These are phyloP conservation scores for Asterochloris sp. DNA, from an alignment of 139 green algal species.

Conservation along the genomic window DNA sequence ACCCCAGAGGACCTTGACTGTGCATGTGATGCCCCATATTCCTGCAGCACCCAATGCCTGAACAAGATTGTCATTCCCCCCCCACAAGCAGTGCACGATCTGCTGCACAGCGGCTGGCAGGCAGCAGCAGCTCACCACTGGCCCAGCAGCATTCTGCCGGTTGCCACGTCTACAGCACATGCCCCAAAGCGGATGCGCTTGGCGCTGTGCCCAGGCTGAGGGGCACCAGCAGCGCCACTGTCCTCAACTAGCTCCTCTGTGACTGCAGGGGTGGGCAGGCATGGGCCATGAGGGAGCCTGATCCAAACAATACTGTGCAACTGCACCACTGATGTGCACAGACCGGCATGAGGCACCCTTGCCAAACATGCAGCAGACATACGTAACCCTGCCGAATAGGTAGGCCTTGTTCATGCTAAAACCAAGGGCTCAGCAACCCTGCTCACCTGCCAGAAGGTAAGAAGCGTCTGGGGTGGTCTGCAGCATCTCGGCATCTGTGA, in stretches of 20 bases:
- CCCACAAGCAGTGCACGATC: no score
- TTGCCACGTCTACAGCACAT: slow-evolving; percentile 72
- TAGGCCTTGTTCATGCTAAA: no score
- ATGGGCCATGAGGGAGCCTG: not conserved
- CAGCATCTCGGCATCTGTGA: slow-evolving; percentile 92
- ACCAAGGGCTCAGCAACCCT: slow-evolving; percentile 23
- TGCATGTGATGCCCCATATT: no score
- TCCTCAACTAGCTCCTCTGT: not conserved
- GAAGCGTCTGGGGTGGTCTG: slow-evolving; percentile 50
- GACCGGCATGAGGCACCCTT: no score
- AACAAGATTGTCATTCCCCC: no score
- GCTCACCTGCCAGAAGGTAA: slow-evolving; percentile 47
- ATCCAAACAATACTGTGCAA: not conserved
- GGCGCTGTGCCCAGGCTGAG: not conserved
- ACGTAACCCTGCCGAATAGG: no score
- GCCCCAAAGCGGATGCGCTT: slow-evolving; percentile 42
- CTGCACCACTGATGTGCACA: not conserved
- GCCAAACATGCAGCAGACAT: not conserved
- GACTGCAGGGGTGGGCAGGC: not conserved
- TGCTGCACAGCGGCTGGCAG: no score
- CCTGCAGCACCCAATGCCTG: no score
- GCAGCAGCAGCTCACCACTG: slow-evolving; percentile 38
- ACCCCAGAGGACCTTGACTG: no score
- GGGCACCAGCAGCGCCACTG: no score
- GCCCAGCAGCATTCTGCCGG: slow-evolving; percentile 62